phyloP scores from a whole-genome alignment of 1,139 yeast species.

The Sugiyamaella castrensis region DNA sequence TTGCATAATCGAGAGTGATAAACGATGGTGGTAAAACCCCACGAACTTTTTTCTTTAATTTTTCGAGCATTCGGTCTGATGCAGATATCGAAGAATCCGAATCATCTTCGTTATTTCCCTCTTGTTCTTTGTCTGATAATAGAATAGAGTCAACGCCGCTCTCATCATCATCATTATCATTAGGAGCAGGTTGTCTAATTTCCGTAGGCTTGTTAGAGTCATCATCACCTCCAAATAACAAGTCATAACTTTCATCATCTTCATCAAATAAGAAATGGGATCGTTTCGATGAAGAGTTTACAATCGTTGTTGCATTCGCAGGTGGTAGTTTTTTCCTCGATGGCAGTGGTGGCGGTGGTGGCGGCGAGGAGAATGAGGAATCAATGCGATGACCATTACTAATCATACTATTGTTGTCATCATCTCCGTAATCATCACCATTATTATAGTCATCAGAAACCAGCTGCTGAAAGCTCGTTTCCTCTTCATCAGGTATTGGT shows the following conservation, averaged over 20 bases:
- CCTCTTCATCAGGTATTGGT: background rate
- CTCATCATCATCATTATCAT: background rate
- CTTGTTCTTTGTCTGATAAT: background rate
- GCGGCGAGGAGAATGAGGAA: conserved; percentile 4
- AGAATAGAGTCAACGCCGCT: background rate
- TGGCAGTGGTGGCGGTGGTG: conserved; percentile 1
- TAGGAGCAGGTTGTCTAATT: background rate
- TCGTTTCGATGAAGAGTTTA: background rate
- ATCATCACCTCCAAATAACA: background rate
- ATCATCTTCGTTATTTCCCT: conserved; percentile 3
- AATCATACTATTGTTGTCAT: background rate
- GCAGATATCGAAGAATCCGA: too few relatives aligned
- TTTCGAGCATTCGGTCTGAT: background rate
- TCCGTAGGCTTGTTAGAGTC: too few relatives aligned
- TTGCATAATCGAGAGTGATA: conserved; percentile 21
- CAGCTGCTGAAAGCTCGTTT: background rate
- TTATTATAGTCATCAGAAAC: too few relatives aligned
- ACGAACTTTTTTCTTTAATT: conserved; percentile 15
- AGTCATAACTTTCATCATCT: conserved; percentile 1
- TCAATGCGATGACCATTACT: background rate
- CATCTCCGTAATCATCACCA: too few relatives aligned
- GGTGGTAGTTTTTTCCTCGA: too few relatives aligned
- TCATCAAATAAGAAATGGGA: background rate
- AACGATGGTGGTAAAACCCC: conserved; percentile 24
- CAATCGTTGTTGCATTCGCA: too few relatives aligned